Evolutionary conservation across 2,329 filamentous ascomycete species (phyloP), one percentile per base, ranked within the genome.

Genomic region (Aspergillus sp.): DNA sequence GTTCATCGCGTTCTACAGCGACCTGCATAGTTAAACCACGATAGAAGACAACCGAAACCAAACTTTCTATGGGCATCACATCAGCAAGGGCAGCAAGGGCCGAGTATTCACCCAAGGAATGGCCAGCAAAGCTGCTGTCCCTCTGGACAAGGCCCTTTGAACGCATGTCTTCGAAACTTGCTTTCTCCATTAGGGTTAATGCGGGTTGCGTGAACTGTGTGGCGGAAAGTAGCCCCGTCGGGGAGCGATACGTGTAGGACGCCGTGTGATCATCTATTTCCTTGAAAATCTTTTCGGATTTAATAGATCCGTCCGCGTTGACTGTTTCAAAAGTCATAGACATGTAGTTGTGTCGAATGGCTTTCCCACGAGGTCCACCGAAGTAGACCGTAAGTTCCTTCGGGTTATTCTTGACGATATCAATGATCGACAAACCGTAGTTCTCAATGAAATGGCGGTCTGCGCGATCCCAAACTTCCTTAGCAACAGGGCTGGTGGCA

Each of bases 241-340:
- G 95, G 12, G 95, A 99, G 59, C 90, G 87, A 83, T 98, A 99
- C 2, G 95, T 99, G 83, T 99, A 99, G 0, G 90, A 98, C 6
- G 90, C 90, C 2, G 93, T 98, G 72, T 84, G 88, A 79, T 98
- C 95, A 69, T 89, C 86, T 68, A 99, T 93, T 70, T 96, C 93
- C 82, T 99, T 98, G 85, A 99, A 99, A 73, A 99, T 99, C 79
- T 93, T 96, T 83, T 99, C 95, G 0, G 95, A 97, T 79, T 97
- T 98, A 81, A 96, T 92, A 37, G 86, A 86, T 25, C 95, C 95
- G 74, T 99, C 95, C 2, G 90, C 81, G 58, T 89, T 90, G 53
- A 99, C 92, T n/a, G 93, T 96, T 81, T 99, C 95, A 77, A 98
- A 99, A 48, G 93, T 98, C 95, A 99, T 99, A 59, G 93, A 88